phyloP scores from a whole-genome alignment of 352 stramenopile genomes.

The Phytophthora meadii region DNA sequence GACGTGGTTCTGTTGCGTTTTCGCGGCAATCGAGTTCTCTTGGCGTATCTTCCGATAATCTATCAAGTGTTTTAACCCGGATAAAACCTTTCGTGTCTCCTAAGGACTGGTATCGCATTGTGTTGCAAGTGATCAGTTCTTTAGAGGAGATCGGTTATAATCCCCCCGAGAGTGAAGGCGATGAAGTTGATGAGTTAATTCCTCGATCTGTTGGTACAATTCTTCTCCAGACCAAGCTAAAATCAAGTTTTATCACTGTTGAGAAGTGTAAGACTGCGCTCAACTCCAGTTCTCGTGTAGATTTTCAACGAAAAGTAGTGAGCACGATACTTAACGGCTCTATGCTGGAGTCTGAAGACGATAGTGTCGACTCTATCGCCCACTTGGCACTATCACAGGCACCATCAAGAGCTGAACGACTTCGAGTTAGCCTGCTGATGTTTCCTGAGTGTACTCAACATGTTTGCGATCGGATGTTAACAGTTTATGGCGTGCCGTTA shows the following conservation, averaged over 20 bases:
- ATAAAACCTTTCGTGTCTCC: slow-evolving; percentile 27
- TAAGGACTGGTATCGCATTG: slow-evolving; percentile 38
- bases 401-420: slow-evolving; percentile 24
- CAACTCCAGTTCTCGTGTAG: neutral
- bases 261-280: slow-evolving; percentile 3
- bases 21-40: slow-evolving; percentile 5
- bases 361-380: slow-evolving; percentile 6
- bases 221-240: slow-evolving; percentile 31
- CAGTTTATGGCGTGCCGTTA: slow-evolving; percentile 25
- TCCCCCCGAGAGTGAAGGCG: neutral
- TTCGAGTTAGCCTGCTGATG: slow-evolving; percentile 33
- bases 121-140: slow-evolving; percentile 24
- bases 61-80: slow-evolving; percentile 22
- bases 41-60: slow-evolving; percentile 9
- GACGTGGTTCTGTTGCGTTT: too few species aligned
- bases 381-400: neutral
- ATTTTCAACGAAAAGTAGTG: slow-evolving; percentile 27
- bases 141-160: slow-evolving; percentile 20
- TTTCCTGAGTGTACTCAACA: slow-evolving; percentile 32
- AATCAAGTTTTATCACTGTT: neutral
- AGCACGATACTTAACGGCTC: slow-evolving; percentile 21
- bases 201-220: slow-evolving; percentile 22
- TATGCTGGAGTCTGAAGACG: slow-evolving; percentile 1
- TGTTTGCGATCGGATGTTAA: slow-evolving; percentile 44
- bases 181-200: neutral